A percentile compares a stretch with the other conserved stretches of the same genome.
These are phyloP conservation scores for Aegle marmelos DNA, from an alignment of 345 rosid genomes.

Conservation along the genomic window DNA sequence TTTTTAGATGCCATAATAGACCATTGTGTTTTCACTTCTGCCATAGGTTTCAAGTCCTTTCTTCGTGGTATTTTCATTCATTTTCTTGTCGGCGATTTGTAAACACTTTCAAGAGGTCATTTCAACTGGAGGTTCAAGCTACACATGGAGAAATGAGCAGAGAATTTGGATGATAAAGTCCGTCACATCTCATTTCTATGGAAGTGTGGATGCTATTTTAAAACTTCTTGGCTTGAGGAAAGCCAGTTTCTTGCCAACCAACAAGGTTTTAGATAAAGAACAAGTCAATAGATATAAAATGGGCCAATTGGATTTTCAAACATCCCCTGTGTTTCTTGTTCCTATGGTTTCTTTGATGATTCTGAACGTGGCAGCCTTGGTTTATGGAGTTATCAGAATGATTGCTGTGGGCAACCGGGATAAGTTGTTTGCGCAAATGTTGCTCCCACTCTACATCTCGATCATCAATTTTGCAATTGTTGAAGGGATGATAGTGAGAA, in stretches of 20 bases:
- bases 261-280: slow-evolving; percentile 9
- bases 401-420: slow-evolving; percentile 21
- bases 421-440: slow-evolving; percentile 22
- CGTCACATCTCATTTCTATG: background rate
- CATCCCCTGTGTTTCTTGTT: background rate
- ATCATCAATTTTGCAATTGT: slow-evolving; percentile 28
- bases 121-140: slow-evolving; percentile 17
- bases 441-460: slow-evolving; percentile 29
- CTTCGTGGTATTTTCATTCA: slow-evolving; percentile 22
- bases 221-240: background rate
- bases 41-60: slow-evolving; percentile 29
- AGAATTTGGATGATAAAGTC: background rate
- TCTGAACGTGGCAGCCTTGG: slow-evolving; percentile 18
- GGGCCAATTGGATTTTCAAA: slow-evolving; percentile 4
- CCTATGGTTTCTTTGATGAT: slow-evolving; percentile 6
- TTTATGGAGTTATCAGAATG: slow-evolving; percentile 26
- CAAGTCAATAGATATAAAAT: background rate
- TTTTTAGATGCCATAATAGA: no score
- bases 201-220: background rate
- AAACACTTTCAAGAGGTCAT: slow-evolving; percentile 31
- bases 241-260: background rate
- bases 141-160: slow-evolving; percentile 13
- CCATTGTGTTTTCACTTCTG: background rate
- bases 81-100: slow-evolving; percentile 21
- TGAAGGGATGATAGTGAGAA: slow-evolving; percentile 42